These are phyloP conservation scores for Paecilomyces niveus DNA, from an alignment of 2,329 filamentous ascomycete genomes.

Conservation along the genomic window DNA sequence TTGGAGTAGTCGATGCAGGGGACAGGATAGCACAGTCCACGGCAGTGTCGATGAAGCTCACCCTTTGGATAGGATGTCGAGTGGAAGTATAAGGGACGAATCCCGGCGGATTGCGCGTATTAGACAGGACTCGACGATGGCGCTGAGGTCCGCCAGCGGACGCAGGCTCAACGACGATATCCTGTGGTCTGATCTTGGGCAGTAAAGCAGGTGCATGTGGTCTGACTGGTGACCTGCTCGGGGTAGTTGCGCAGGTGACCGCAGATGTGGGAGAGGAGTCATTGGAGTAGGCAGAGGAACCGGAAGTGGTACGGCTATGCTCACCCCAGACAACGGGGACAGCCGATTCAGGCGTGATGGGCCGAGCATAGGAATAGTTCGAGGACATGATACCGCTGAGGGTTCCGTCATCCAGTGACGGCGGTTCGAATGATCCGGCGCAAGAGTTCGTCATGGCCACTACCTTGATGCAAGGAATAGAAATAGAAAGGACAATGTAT, in stretches of 20 bases:
- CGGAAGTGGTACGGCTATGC: constrained; percentile 59
- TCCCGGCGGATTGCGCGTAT: constrained; percentile 44
- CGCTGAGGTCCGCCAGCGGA: constrained; percentile 48
- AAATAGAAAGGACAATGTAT: constrained; percentile 7
- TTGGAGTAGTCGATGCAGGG: constrained; percentile 34
- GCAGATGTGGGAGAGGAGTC: constrained; percentile 64
- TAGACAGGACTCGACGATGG: constrained; percentile 47
- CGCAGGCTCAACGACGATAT: constrained; percentile 63
- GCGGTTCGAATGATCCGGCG: neutral
- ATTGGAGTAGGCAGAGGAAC: constrained; percentile 58
- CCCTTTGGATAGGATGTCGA: constrained; percentile 37
- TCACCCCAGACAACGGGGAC: constrained; percentile 23
- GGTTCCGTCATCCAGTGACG: neutral
- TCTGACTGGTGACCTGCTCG: constrained; percentile 64
- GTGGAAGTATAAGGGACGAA: constrained; percentile 45
- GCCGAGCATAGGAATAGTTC: constrained; percentile 36
- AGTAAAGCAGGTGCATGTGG: constrained; percentile 69
- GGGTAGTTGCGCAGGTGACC: constrained; percentile 62
- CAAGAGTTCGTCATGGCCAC: neutral
- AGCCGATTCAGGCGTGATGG: constrained; percentile 33
- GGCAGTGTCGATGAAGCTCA: constrained; percentile 37
- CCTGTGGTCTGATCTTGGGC: constrained; percentile 79
- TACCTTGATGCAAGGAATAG: constrained; percentile 6
- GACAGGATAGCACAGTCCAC: constrained; percentile 40
- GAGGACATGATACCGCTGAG: constrained; percentile 31